These are phyloP conservation scores for Rhododendron mucronatum DNA, from an alignment of 148 eudicot species.

Conservation along the genomic window DNA sequence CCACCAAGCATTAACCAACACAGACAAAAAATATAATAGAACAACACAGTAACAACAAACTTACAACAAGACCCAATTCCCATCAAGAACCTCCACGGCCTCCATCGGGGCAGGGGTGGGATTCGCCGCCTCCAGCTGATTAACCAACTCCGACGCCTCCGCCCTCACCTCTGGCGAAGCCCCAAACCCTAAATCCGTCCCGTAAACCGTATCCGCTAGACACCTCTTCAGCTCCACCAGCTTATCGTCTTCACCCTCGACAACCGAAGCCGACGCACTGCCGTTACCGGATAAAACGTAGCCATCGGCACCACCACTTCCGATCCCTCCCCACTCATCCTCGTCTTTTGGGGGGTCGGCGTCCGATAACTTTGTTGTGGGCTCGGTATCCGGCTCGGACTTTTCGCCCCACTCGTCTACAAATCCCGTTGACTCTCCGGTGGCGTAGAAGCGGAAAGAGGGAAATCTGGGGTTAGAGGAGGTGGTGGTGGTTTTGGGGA, in stretches of 20 bases:
- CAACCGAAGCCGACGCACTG: conserved; percentile 1
- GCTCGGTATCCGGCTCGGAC: conserved; percentile 48
- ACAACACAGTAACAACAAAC: conserved; percentile 18
- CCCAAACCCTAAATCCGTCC: conserved; percentile 68
- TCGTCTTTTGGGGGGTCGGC: conserved; percentile 63
- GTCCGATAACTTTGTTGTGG: conserved; percentile 31
- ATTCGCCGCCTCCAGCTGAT: conserved; percentile 75
- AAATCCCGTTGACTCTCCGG: neutral
- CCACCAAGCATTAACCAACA: neutral
- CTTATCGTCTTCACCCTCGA: conserved; percentile 18
- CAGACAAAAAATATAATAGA: neutral
- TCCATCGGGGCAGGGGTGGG: conserved; percentile 67
- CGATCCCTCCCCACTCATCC: conserved; percentile 50
- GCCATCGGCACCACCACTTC: conserved; percentile 13
- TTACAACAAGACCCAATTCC: conserved; percentile 93
- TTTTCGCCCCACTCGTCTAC: conserved; percentile 81
- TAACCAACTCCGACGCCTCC: conserved; percentile 68
- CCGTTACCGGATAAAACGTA: conserved; percentile 26
- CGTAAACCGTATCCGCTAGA: conserved; percentile 80
- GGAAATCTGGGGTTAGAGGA: conserved; percentile 15
- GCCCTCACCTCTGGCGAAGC: conserved; percentile 78
- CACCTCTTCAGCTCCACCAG: conserved; percentile 71
- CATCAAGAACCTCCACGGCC: conserved; percentile 60
- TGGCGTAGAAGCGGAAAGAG: conserved; percentile 14
- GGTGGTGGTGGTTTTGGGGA: conserved; percentile 6